These are phyloP conservation scores for Mortierella sp. DNA, from an alignment of 371 early-diverging fungal species.

Conservation along the genomic window DNA sequence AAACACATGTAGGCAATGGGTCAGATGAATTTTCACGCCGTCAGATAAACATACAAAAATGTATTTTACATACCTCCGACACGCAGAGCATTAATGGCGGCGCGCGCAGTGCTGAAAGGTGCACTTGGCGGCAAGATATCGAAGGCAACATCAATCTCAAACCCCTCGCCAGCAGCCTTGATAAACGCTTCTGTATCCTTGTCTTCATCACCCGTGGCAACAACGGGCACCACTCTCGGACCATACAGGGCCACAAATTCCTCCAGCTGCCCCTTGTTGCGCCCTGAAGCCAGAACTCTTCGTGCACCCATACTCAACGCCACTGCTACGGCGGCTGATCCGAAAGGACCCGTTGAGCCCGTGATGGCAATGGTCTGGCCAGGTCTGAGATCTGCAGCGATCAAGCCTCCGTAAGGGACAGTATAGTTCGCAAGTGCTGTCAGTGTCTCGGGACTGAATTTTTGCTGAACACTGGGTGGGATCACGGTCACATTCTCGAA, in stretches of 20 bases:
- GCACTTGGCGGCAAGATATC: conserved; percentile 31
- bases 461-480: conserved; percentile 21
- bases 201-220: conserved; percentile 18
- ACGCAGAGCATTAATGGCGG: conserved; percentile 25
- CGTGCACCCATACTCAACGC: conserved; percentile 39
- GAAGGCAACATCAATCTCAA: conserved; percentile 26
- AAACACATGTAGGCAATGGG: neutral
- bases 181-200: conserved; percentile 21
- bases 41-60: too few species aligned
- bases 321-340: conserved; percentile 19
- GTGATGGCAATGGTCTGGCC: conserved; percentile 38
- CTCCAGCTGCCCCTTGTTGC: conserved; percentile 20
- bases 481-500: conserved; percentile 35
- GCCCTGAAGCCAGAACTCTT: conserved; percentile 29
- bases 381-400: conserved; percentile 19
- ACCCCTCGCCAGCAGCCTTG: conserved; percentile 25
- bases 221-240: conserved; percentile 24
- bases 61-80: conserved; percentile 7
- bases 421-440: conserved; percentile 25
- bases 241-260: conserved; percentile 21
- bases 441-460: conserved; percentile 11
- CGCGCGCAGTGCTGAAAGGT: conserved; percentile 9
- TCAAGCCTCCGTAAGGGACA: conserved; percentile 29
- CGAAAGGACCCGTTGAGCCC: conserved; percentile 38
- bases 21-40: too few species aligned